phyloP scores from a whole-genome alignment of 139 green algal species.

The Cymbomonas tetramitiformis region DNA sequence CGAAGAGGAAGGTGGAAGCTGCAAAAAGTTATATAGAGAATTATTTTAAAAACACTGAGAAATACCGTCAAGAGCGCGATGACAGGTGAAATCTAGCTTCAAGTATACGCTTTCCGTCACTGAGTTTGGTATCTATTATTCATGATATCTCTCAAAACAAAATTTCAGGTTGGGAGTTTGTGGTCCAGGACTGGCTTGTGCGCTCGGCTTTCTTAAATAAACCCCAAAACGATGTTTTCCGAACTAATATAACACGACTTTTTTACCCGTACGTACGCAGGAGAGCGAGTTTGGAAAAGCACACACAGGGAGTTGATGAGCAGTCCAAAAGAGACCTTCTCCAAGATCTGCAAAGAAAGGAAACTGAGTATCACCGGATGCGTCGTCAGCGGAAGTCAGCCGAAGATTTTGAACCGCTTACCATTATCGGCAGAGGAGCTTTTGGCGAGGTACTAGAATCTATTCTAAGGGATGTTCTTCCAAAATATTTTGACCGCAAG shows the following conservation, averaged over 20 bases:
- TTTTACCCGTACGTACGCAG: background rate
- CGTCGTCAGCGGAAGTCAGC: slow-evolving; percentile 36
- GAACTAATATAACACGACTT: background rate
- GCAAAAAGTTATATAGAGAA: slow-evolving; percentile 13
- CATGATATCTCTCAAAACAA: too few relatives aligned
- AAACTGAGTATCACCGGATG: background rate
- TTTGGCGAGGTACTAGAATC: slow-evolving; percentile 88
- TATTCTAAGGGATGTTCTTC: background rate
- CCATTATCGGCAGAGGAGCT: slow-evolving; percentile 83
- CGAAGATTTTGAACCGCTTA: slow-evolving; percentile 85
- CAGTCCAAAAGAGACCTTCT: background rate
- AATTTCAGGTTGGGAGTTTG: too few relatives aligned
- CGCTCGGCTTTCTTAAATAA: background rate
- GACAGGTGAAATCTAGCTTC: too few relatives aligned
- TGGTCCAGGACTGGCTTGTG: background rate
- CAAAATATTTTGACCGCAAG: background rate
- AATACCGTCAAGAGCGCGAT: background rate
- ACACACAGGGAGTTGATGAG: slow-evolving; percentile 4
- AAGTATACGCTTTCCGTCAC: too few relatives aligned
- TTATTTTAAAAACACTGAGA: background rate
- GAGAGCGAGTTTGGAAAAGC: background rate
- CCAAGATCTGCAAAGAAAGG: background rate
- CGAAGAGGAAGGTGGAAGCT: background rate
- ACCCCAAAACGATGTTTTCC: background rate
- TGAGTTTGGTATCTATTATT: too few relatives aligned